phyloP scores from a whole-genome alignment of 768 basidiomycete genomes.

The Pholiota conissans region DNA sequence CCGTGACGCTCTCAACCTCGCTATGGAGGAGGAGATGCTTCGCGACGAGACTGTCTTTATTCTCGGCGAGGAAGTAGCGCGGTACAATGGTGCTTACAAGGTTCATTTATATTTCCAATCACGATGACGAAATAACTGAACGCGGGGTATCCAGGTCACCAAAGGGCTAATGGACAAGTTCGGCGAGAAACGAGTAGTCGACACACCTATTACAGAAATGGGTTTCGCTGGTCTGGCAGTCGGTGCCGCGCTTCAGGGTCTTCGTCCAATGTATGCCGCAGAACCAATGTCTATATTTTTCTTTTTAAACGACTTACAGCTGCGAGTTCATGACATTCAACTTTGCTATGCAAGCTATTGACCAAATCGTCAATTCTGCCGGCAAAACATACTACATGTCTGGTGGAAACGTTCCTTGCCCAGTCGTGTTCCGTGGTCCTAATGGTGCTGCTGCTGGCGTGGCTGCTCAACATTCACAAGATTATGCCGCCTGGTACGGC shows the following conservation, averaged over 20 bases:
- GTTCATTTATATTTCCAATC: slow-evolving; percentile 35
- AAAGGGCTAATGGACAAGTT: slow-evolving; percentile 99
- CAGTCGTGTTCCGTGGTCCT: slow-evolving; percentile 98
- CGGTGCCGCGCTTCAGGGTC: slow-evolving; percentile 91
- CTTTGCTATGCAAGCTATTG: slow-evolving; percentile 99
- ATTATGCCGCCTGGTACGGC: slow-evolving; percentile 95
- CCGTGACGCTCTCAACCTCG: slow-evolving; percentile 94
- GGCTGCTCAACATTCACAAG: slow-evolving; percentile 95
- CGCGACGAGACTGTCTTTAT: slow-evolving; percentile 95
- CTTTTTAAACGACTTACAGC: slow-evolving; percentile 36
- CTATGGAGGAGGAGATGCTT: slow-evolving; percentile 99
- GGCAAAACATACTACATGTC: slow-evolving; percentile 99
- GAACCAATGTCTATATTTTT: slow-evolving; percentile 1
- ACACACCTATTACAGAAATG: slow-evolving; percentile 97
- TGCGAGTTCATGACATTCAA: slow-evolving; percentile 99
- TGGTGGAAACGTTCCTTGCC: slow-evolving; percentile 97
- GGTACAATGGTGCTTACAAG: slow-evolving; percentile 98
- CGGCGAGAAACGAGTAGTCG: slow-evolving; percentile 96
- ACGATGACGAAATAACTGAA: slow-evolving; percentile 13
- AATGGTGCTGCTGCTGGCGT: slow-evolving; percentile 99
- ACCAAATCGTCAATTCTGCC: slow-evolving; percentile 99
- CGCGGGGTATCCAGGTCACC: slow-evolving; percentile 64
- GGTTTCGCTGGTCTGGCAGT: slow-evolving; percentile 97
- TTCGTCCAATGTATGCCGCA: slow-evolving; percentile 78
- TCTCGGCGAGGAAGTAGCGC: slow-evolving; percentile 96